Percentiles rank a stretch among this genome's conserved stretches.
phyloP scores from a whole-genome alignment of 176 grass and related monocot genomes.

The Echinochloa phyllopogon region DNA sequence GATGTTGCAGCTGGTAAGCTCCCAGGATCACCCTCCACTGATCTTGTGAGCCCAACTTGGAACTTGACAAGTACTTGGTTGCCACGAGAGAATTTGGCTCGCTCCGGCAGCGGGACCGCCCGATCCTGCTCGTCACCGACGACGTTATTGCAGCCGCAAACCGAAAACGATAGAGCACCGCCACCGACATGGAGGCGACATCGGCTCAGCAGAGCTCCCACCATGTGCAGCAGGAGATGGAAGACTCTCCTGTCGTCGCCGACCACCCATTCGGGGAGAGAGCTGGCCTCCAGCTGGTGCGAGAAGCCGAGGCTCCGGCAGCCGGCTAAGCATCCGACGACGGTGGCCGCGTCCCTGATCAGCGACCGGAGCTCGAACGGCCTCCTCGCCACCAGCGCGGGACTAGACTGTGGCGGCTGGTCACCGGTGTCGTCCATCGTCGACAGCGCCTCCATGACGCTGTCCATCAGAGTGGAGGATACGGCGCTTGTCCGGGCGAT shows the following conservation, averaged over 20 bases:
- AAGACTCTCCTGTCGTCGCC: conserved; percentile 71
- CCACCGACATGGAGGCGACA: neutral
- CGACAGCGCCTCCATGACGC: conserved; percentile 57
- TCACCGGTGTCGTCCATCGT: neutral
- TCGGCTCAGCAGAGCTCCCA: conserved; percentile 38
- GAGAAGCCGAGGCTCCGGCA: conserved; percentile 40
- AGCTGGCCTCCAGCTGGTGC: neutral
- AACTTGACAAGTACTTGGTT: conserved; percentile 47
- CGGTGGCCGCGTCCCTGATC: conserved; percentile 38
- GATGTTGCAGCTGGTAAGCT: neutral
- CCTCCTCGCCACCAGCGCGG: neutral
- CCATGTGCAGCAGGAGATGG: conserved; percentile 66
- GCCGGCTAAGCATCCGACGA: conserved; percentile 42
- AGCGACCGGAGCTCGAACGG: conserved; percentile 44
- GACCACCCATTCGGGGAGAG: conserved; percentile 50
- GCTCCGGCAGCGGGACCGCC: conserved; percentile 5
- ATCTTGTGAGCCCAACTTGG: conserved; percentile 39
- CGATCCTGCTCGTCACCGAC: neutral
- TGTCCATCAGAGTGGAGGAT: conserved; percentile 56
- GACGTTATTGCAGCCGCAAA: neutral
- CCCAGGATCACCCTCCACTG: neutral
- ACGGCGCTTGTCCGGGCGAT: conserved; percentile 55
- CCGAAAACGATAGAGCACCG: conserved; percentile 34
- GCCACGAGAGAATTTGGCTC: conserved; percentile 30
- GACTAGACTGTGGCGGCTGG: neutral